Percentiles rank a stretch among this genome's conserved stretches.
These are phyloP conservation scores for Chlorella sp. DNA, from an alignment of 139 green algal species.

Conservation along the genomic window DNA sequence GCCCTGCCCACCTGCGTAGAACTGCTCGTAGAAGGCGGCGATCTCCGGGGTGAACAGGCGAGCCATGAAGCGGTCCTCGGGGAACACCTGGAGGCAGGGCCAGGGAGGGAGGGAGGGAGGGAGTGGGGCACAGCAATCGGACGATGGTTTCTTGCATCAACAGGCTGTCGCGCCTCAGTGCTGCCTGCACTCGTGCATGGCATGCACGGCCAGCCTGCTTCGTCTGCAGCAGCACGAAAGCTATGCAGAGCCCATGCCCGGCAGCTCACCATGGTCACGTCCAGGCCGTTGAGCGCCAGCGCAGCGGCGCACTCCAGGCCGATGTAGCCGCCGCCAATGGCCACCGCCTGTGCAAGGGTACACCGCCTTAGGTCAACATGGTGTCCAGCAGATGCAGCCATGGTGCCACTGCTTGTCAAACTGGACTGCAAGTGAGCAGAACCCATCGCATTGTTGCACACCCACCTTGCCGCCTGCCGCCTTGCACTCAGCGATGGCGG, in stretches of 20 bases:
- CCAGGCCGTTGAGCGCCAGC: conserved; percentile 77
- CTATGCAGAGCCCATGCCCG: not conserved
- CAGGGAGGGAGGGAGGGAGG: too few species aligned
- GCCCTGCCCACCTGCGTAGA: conserved; percentile 59
- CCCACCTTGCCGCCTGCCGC: conserved; percentile 65
- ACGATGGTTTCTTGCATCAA: too few species aligned
- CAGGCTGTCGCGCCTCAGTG: too few species aligned
- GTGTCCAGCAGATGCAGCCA: too few species aligned
- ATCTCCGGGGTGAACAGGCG: conserved; percentile 85
- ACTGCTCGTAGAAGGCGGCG: conserved; percentile 81
- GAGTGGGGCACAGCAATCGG: too few species aligned
- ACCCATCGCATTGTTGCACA: too few species aligned
- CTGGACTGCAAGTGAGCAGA: too few species aligned
- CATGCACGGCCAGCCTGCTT: too few species aligned
- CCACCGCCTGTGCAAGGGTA: conserved; percentile 75
- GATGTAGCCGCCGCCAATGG: conserved; percentile 96
- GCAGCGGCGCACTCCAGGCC: conserved; percentile 81
- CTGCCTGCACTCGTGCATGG: too few species aligned
- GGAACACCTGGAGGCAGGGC: not conserved
- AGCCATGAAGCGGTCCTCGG: conserved; percentile 67
- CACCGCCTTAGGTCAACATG: too few species aligned
- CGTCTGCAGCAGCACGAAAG: too few species aligned
- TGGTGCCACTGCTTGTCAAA: too few species aligned
- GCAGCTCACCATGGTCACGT: conserved; percentile 72
- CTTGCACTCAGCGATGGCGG: conserved; percentile 68